Base-by-base conservation (phyloP, 2,329 filamentous ascomycete species). In the Waltergamsia citrina region DNA sequence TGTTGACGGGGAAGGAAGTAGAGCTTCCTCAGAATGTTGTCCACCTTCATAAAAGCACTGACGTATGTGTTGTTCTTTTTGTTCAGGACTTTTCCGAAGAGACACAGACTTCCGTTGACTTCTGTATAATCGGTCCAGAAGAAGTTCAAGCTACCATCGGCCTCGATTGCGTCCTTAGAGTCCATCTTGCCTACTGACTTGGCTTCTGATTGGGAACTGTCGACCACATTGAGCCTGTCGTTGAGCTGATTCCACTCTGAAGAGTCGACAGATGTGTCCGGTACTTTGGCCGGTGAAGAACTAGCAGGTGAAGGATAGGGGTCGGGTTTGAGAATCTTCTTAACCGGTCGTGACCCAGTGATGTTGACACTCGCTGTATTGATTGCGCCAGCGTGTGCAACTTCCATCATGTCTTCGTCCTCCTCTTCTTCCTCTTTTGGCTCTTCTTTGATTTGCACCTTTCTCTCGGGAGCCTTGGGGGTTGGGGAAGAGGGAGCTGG, bases 121-220 rank as follows among this genome's bases (percentile, higher is more conserved):
- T 98, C 92, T 1, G 82, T 86, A 51, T 94, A 98, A 57, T 98
- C 92, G 7, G 85, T 82, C 92, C 92, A 98, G 63, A 95, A 98
- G 65, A 98, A 86, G 45, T 81, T 81, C 20, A 98, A 67, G 46
- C 84, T 93, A 23, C 90, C 92, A 50, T 98, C 88, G 41, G 85
- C 78, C 54, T 96, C 90, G n/a, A 94, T 62, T n/a, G 85, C 87
- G 56, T 94, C 82, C 41, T 82, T 75, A 38, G 85, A 71, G 42
- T 81, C 78, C 32, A 95, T 71, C 59, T 96, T 98, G 26, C 87
- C 87, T 43, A 85, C 74, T 7, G 65, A 69, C 18, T 65, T 65
- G 22, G 67, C 63, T 43, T 86, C 81, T 4, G 74, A 54, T 5
- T 72, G 65, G 4, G 85, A 79, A 49, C 78, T 86, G 55, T 74